Evolutionary conservation across 1,284 basidiomycete genomes (phyloP).

Genomic region (Inonotus hispidus): DNA sequence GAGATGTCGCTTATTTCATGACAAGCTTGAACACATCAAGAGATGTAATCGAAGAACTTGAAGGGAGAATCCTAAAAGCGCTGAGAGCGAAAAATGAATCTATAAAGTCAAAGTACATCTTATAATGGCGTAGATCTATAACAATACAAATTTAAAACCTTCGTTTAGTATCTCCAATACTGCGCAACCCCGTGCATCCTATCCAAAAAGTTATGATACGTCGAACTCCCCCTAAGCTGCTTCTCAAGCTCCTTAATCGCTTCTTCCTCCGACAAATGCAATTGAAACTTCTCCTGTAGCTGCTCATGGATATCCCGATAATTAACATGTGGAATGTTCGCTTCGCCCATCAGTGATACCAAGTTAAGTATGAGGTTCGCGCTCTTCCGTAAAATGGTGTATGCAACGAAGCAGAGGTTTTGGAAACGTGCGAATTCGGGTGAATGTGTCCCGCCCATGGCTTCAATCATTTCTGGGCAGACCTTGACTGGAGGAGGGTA

Average conservation of each 20-base stretch:
- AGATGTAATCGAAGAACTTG: conserved; percentile 48
- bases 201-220: conserved; percentile 93
- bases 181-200: conserved; percentile 85
- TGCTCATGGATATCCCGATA: conserved; percentile 81
- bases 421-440: conserved; percentile 94
- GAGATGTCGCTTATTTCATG: conserved; percentile 94
- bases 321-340: conserved; percentile 97
- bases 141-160: background rate
- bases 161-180: conserved; percentile 65
- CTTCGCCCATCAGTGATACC: conserved; percentile 96
- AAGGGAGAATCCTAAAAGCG: conserved; percentile 52
- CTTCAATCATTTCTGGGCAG: conserved; percentile 99
- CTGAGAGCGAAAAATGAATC: conserved; percentile 20
- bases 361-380: conserved; percentile 98
- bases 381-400: conserved; percentile 91
- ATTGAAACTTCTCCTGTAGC: conserved; percentile 94
- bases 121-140: background rate
- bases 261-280: conserved; percentile 92
- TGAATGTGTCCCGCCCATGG: conserved; percentile 95
- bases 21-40: conserved; percentile 75
- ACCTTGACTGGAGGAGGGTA: conserved; percentile 98
- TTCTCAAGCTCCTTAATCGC: conserved; percentile 97
- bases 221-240: conserved; percentile 87
- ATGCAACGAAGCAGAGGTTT: conserved; percentile 93
- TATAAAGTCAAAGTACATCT: background rate